phyloP scores from a whole-genome alignment of 2,329 filamentous ascomycete species.

The Fusarium euwallaceae region DNA sequence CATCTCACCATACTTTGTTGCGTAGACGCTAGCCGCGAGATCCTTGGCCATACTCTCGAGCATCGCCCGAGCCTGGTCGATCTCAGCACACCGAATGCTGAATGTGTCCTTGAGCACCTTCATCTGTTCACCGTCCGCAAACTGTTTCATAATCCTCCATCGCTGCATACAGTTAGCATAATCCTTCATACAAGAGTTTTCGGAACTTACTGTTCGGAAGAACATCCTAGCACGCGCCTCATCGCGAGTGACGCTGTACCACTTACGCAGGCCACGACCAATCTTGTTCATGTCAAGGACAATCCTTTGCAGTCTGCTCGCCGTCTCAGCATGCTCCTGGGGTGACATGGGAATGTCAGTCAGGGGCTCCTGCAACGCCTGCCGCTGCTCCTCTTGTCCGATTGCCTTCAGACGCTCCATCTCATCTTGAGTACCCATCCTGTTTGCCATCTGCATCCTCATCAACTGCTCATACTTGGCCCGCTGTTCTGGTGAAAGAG shows the following conservation, averaged over 20 bases:
- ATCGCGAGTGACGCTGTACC: conserved; percentile 64
- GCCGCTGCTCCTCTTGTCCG: conserved; percentile 57
- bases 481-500: conserved; percentile 60
- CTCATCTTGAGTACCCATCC: conserved; percentile 34
- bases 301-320: conserved; percentile 58
- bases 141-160: conserved; percentile 66
- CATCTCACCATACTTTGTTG: conserved; percentile 14
- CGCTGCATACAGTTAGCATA: conserved; percentile 60
- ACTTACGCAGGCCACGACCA: conserved; percentile 59
- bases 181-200: not conserved
- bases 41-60: conserved; percentile 67
- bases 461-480: conserved; percentile 58
- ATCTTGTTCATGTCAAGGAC: conserved; percentile 60
- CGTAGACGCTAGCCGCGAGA: conserved; percentile 50
- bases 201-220: conserved; percentile 63
- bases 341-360: conserved; percentile 62
- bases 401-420: conserved; percentile 52
- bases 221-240: conserved; percentile 65
- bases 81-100: conserved; percentile 64
- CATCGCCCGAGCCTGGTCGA: conserved; percentile 63
- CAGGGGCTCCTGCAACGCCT: conserved; percentile 56
- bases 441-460: conserved; percentile 47
- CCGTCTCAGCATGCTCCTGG: conserved; percentile 60
- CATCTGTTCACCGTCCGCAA: conserved; percentile 63
- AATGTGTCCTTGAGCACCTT: conserved; percentile 61